Evolutionary conservation across 768 basidiomycete genomes (phyloP).

Genomic region (Epithele typhae): DNA sequence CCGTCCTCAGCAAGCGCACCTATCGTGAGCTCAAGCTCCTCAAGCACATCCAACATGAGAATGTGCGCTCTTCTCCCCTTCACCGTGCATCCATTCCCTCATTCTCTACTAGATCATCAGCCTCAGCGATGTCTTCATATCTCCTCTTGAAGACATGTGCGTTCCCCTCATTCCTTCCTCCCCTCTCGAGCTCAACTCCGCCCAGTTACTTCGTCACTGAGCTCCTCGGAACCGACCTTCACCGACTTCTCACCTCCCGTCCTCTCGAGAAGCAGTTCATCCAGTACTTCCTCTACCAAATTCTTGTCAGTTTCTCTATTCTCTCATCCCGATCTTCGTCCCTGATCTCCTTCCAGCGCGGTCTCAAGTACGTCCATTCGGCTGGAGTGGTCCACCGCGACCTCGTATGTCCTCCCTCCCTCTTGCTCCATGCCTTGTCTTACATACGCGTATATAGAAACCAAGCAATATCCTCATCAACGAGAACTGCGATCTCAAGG

Average conservation of each 20-base stretch:
- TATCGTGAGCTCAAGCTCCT: constrained; percentile 97
- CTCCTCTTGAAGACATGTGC: constrained; percentile 96
- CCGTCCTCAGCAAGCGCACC: constrained; percentile 96
- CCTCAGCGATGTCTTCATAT: constrained; percentile 98
- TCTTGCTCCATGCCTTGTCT: constrained; percentile 2
- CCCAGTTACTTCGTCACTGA: constrained; percentile 97
- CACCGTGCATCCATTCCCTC: background rate
- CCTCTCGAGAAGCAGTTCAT: constrained; percentile 99
- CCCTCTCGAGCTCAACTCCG: background rate
- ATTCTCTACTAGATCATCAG: constrained; percentile 78
- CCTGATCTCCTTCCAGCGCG: constrained; percentile 55
- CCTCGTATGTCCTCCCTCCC: constrained; percentile 51
- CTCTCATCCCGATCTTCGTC: constrained; percentile 1
- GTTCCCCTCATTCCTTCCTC: constrained; percentile 27
- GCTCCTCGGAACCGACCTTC: constrained; percentile 95
- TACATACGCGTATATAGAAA: constrained; percentile 52
- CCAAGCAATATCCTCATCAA: constrained; percentile 99
- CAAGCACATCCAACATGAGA: constrained; percentile 98
- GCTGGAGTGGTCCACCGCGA: constrained; percentile 99
- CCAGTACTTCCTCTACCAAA: constrained; percentile 99
- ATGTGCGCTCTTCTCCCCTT: constrained; percentile 47
- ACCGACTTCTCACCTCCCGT: constrained; percentile 92
- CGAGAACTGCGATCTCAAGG: constrained; percentile 99
- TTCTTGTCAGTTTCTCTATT: constrained; percentile 59
- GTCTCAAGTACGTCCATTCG: constrained; percentile 98